Evolutionary conservation across 805 yeast species (phyloP), one percentile per base, ranked within the genome.

Genomic region (Yamadazyma olivae): DNA sequence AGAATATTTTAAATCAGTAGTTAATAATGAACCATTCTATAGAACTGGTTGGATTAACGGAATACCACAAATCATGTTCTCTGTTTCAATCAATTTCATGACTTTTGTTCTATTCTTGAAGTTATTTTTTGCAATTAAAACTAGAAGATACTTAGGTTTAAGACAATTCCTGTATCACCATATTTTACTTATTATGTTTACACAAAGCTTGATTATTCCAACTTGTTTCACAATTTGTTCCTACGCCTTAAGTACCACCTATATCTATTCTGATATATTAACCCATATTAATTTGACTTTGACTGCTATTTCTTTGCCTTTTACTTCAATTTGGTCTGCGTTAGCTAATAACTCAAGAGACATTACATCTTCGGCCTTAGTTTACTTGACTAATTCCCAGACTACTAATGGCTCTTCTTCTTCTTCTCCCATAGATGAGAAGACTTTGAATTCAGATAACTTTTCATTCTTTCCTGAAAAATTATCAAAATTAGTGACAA

Each of bases 311-410:
- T 83, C 90, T 3, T 64, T 89, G 36, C 96, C 96, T 1, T 58
- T 90, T 32, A 79, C 95, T 0, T 77, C 95, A 0, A 74, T 89
- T 74, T 89, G 97, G 97, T 95, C 96, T 0, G 66, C 81, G 3
- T 67, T 88, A 2, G 70, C 82, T 1, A 79, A 81, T 48, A 75
- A 75, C 25, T 33, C 45, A 14, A 35, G 46, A 23, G 31, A 24
- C 21, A 33, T 44, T 15, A 15, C 39, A 3, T 35, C 44, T 3
- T 14, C 35, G 17, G 28, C 44, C 15, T 39, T 33, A 10, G 33
- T 39, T 18, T 38, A 36, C 21, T 34, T 44, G 31, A 31, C 45
- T 4, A 22, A 33, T n/a, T 33, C 44, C 10, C 16, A 22, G 5
- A 30, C 35, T 3, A 17, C 27, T 19, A 23, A 25, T 9, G n/a